Conservation (phyloP, 768 basidiomycete species). For the Tylopilus plumbeoviolaceoides region DNA sequence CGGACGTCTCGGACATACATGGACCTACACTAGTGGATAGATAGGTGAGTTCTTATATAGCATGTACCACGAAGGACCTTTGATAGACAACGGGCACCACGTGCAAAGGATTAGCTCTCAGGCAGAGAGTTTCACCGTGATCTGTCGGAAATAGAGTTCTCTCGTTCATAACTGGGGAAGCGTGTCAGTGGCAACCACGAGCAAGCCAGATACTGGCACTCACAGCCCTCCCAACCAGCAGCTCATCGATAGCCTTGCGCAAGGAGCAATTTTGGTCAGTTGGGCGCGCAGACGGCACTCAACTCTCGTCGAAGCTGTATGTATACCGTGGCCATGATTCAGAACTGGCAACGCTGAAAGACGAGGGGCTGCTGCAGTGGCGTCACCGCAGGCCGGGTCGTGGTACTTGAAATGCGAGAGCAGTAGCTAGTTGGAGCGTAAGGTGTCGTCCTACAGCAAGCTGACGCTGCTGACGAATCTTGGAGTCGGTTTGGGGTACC, state of each 20-base stretch:
- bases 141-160: background rate
- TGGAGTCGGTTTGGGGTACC: background rate
- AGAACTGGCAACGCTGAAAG: background rate
- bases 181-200: background rate
- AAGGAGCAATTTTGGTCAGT: background rate
- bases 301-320: background rate
- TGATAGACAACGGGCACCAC: background rate
- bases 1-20: too few relatives aligned
- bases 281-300: background rate
- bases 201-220: background rate
- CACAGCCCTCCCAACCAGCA: background rate
- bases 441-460: background rate
- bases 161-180: background rate
- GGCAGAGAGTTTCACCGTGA: too few relatives aligned
- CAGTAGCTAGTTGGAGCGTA: background rate
- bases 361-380: background rate
- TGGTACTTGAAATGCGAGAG: background rate
- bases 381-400: background rate
- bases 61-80: too few relatives aligned
- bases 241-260: background rate
- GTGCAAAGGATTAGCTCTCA: background rate
- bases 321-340: background rate
- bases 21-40: background rate
- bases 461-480: background rate
- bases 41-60: background rate